Evolutionary conservation across 2,329 filamentous ascomycete genomes (phyloP), one percentile per base, ranked within the genome.

Genomic region (Sporothrix luriei): DNA sequence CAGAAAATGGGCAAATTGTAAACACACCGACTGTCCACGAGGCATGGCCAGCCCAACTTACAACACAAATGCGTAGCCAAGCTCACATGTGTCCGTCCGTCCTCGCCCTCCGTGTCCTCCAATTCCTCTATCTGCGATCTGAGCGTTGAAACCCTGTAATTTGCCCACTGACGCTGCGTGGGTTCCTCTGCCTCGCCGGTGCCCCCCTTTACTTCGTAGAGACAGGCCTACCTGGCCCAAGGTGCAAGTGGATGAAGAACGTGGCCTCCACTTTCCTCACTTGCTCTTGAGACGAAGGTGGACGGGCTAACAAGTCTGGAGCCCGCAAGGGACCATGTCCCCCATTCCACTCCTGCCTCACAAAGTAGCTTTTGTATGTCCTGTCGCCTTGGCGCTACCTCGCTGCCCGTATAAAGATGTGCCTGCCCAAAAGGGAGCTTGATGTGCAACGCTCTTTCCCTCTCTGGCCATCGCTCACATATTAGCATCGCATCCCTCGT

Each of bases 341-440:
- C 66, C 51, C 43, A 21, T 68, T 61, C 54, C 29, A 66, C 64
- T 66, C 29, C 48, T 40, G 21, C 14, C 21, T 49, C 21, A 3
- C n/a, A 46, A 51, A 16, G 62, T 65, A 65, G 46, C 62, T 51
- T 65, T 65, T 65, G 62, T 65, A 65, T 65, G 62, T 7, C 43
- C 9, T 10, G 3, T 33, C 4, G 26, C 26, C 26, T 21, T 51
- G 21, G 46, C 10, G 19, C 24, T 65, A 65, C 62, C 26, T 51
- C 29, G 6, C 29, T 33, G 29, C 29, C 29, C 29, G 29, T n/a
- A 33, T 7, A 5, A 1, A 9, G 33, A 4, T 7, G 62, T 38
- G 24, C 62, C 62, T 65, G 24, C 62, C 61, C 26, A 46, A 65
- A 65, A 65, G 33, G 62, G 62, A 51, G 24, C 62, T 51, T 51